phyloP scores from a whole-genome alignment of 352 stramenopile species.

The Pythium dissimile region DNA sequence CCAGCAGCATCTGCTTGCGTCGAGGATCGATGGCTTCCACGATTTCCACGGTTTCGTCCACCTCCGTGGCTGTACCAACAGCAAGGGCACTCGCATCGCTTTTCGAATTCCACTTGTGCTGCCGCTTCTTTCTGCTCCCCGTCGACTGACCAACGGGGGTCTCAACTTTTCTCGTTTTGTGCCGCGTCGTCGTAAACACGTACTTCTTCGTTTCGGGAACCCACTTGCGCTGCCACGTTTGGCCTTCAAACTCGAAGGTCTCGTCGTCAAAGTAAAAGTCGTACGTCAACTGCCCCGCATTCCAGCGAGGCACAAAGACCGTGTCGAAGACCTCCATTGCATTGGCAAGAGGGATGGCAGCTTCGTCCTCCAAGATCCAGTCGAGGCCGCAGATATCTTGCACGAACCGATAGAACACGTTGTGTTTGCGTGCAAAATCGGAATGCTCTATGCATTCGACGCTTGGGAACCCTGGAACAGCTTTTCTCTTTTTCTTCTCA shows the following conservation, averaged over 20 bases:
- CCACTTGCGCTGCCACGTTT: constrained; percentile 37
- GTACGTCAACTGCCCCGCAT: constrained; percentile 38
- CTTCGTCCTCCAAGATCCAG: constrained; percentile 50
- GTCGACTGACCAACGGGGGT: neutral
- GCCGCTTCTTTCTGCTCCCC: constrained; percentile 1
- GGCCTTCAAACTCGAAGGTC: constrained; percentile 35
- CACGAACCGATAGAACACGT: constrained; percentile 50
- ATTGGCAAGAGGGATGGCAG: constrained; percentile 36
- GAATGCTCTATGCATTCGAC: constrained; percentile 25
- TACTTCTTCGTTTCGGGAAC: constrained; percentile 28
- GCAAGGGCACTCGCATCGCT: neutral
- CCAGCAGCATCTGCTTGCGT: constrained; percentile 32
- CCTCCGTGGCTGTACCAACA: neutral
- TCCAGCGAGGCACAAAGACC: constrained; percentile 48
- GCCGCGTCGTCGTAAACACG: constrained; percentile 27
- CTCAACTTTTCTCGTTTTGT: constrained; percentile 8
- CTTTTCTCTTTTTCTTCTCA: constrained; percentile 17
- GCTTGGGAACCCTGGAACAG: constrained; percentile 33
- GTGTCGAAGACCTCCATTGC: constrained; percentile 37
- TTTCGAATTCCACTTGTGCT: constrained; percentile 1
- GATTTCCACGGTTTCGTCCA: constrained; percentile 32
- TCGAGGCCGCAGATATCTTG: constrained; percentile 39
- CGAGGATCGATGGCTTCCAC: constrained; percentile 37
- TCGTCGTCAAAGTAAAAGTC: constrained; percentile 62
- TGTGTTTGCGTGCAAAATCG: constrained; percentile 37